Percentiles rank a stretch among this genome's conserved stretches.
Conservation (phyloP, 75 land plant genomes). For the Cupressus sempervirens region DNA sequence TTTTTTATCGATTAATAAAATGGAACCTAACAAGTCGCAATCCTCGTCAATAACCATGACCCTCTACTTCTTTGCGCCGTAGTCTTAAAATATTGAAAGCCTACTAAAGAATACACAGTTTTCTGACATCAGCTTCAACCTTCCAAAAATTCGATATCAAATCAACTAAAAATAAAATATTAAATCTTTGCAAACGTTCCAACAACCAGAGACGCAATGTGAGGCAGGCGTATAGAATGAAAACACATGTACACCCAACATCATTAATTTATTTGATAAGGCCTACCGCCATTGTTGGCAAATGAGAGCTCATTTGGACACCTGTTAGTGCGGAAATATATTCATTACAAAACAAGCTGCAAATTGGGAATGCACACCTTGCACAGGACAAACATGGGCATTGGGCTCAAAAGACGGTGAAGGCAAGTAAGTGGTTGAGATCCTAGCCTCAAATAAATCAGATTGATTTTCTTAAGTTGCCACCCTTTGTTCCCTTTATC, state of each 20-base stretch:
- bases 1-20: not conserved
- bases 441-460: not conserved
- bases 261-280: not conserved
- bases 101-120: not conserved
- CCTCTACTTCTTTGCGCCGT: not conserved
- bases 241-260: not conserved
- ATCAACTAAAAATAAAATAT: not conserved
- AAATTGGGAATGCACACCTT: not conserved
- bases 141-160: not conserved
- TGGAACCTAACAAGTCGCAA: not conserved
- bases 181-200: not conserved
- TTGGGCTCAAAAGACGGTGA: conserved; percentile 1
- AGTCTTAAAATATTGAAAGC: not conserved
- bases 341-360: not conserved
- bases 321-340: not conserved
- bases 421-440: not conserved
- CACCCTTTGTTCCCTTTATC: not conserved
- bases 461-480: no score
- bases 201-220: not conserved
- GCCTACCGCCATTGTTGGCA: not conserved
- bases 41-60: not conserved
- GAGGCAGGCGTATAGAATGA: not conserved
- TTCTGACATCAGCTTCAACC: not conserved
- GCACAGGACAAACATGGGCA: not conserved
- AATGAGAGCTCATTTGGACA: not conserved